These are phyloP conservation scores for Fusarium napiforme DNA, from an alignment of 2,329 filamentous ascomycete genomes.

Conservation along the genomic window DNA sequence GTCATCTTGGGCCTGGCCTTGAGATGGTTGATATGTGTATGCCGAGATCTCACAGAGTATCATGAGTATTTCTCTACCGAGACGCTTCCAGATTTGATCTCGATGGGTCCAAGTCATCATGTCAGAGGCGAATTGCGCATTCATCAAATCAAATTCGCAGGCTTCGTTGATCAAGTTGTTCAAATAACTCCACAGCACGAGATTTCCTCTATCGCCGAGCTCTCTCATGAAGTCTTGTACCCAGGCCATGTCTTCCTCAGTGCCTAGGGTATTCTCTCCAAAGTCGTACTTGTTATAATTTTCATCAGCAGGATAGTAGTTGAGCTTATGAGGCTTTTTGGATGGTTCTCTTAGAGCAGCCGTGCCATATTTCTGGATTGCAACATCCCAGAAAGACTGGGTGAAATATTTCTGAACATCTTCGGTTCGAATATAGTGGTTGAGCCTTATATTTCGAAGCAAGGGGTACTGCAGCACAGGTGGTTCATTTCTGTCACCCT, in stretches of 20 bases:
- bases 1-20: neutral
- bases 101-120: neutral
- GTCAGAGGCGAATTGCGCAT: constrained; percentile 15
- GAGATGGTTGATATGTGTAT: neutral
- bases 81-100: neutral
- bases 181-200: constrained; percentile 32
- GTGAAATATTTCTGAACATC: constrained; percentile 36
- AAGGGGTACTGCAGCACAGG: constrained; percentile 2
- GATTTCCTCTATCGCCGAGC: neutral
- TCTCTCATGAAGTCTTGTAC: neutral
- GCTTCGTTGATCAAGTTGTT: constrained; percentile 32
- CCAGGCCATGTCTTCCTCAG: neutral
- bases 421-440: constrained; percentile 24
- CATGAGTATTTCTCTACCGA: constrained; percentile 5
- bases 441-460: neutral
- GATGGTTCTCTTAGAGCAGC: constrained; percentile 34
- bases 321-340: constrained; percentile 33
- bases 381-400: constrained; percentile 42
- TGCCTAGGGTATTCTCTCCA: neutral
- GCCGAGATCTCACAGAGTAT: constrained; percentile 23
- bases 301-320: constrained; percentile 20
- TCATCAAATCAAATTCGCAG: constrained; percentile 25
- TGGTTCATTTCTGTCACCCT: neutral
- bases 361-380: constrained; percentile 41
- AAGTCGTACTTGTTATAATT: neutral